Base-by-base conservation (phyloP, 306 rosid species). In the Vigna reflexopilosa region DNA sequence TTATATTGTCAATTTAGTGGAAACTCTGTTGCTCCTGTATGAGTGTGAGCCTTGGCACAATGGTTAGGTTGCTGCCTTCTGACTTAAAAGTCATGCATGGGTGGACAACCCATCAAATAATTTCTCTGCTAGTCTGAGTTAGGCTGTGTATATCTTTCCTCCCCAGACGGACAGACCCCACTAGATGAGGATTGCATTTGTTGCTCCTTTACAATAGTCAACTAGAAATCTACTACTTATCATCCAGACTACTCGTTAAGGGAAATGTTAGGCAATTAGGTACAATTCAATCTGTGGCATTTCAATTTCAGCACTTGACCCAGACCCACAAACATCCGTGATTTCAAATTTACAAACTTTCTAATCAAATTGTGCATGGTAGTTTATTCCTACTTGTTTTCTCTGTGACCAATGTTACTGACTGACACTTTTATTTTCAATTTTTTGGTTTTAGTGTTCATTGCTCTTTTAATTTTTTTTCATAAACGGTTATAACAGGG, bases 401-500 rank as follows among this genome's bases (percentile, higher is more conserved):
- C 32, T 13, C 26, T 56, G 73, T 61, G 70, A 30, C 69, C 10
- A 47, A 48, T 44, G 22, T 52, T 38, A 28, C 22, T 26, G 14
- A 51, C 50, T 26, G 22, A 36, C 50, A 22, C 44, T 26, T 64
- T 36, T 30, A 42, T 32, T 42, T 61, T 71, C 9, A n/a, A n/a
- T 2, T 7, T 48, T 65, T 76, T 57, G 40, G 49, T 22, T 56
- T n/a, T 50, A 42, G 1, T 51, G 30, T 77, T 73, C 34, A 9
- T 36, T 55, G 5, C 15, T 36, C 28, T 24, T 72, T 66, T 65
- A 13, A 19, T 45, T 45, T 28, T 78, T 72, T 57, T 77, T 69
- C 58, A 38, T 28, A n/a, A 67, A 85, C 72, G 66, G 9, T 54
- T 77, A 14, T 40, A 56, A 81, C 89, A 95, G 98, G 97, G 99